Conservation (phyloP, 2,329 filamentous ascomycete genomes). For the Ascochyta rabiei region DNA sequence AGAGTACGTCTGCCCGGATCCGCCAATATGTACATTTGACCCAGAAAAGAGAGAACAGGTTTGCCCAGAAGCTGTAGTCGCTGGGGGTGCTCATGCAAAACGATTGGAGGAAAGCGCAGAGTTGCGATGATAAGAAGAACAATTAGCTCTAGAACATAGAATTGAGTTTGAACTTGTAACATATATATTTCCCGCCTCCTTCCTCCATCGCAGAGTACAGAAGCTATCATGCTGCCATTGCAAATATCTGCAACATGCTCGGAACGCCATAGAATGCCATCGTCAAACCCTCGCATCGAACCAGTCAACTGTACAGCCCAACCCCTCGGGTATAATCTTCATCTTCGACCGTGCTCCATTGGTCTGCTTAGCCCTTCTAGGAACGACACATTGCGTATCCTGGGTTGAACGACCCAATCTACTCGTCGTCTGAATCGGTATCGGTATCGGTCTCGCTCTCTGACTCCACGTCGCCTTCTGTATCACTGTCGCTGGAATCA, state of each 20-base stretch:
- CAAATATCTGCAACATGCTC: slow-evolving; percentile 4
- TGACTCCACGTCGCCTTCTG: slow-evolving; percentile 64
- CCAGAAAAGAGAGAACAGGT: slow-evolving; percentile 4
- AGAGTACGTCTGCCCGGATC: neutral
- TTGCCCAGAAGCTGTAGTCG: neutral
- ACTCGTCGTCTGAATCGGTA: slow-evolving; percentile 51
- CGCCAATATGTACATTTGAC: slow-evolving; percentile 1
- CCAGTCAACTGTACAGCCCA: slow-evolving; percentile 18
- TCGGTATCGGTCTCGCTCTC: slow-evolving; percentile 59
- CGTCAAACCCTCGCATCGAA: slow-evolving; percentile 7
- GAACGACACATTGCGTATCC: neutral
- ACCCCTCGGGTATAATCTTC: slow-evolving; percentile 9
- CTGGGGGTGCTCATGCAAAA: neutral
- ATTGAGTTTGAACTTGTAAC: neutral
- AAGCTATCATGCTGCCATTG: neutral
- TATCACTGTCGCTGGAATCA: slow-evolving; percentile 66
- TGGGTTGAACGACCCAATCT: slow-evolving; percentile 7
- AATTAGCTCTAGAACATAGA: neutral
- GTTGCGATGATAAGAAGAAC: neutral
- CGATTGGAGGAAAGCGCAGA: neutral
- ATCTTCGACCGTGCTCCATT: slow-evolving; percentile 3
- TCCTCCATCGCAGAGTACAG: neutral
- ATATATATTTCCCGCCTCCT: neutral
- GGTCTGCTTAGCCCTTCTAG: neutral
- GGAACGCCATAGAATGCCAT: slow-evolving; percentile 41